Conservation (phyloP, 2,329 filamentous ascomycete species). For the Penicillium sp. region DNA sequence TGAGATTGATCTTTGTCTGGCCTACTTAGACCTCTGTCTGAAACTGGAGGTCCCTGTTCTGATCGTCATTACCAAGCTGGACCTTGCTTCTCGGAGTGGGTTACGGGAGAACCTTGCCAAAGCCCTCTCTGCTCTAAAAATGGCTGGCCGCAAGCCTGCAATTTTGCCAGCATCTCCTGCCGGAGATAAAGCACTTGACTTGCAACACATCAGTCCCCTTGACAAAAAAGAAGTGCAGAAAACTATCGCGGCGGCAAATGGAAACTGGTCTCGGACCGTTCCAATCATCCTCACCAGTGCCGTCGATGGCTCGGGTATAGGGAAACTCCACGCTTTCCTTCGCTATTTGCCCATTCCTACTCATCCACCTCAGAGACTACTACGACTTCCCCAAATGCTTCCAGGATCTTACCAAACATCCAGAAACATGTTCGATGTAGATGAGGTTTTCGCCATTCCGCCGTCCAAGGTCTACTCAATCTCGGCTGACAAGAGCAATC, state of each 20-base stretch:
- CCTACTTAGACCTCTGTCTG: constrained; percentile 79
- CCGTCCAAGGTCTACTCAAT: constrained; percentile 53
- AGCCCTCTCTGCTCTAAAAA: constrained; percentile 73
- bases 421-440: constrained; percentile 74
- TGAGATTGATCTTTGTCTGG: constrained; percentile 67
- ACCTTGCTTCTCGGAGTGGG: constrained; percentile 70
- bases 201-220: constrained; percentile 53
- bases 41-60: constrained; percentile 72
- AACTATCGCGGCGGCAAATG: constrained; percentile 45
- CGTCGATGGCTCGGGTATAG: constrained; percentile 77
- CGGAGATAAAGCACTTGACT: constrained; percentile 49
- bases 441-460: constrained; percentile 78
- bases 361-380: constrained; percentile 22
- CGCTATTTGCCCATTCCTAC: constrained; percentile 67
- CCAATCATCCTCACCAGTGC: constrained; percentile 86
- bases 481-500: constrained; percentile 38
- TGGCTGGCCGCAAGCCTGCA: constrained; percentile 65
- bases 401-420: constrained; percentile 47
- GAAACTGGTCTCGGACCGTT: constrained; percentile 52
- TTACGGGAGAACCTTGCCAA: constrained; percentile 67
- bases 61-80: constrained; percentile 85
- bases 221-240: constrained; percentile 58
- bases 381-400: constrained; percentile 14
- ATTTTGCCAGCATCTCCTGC: constrained; percentile 54
- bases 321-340: constrained; percentile 75